Conservation (phyloP, 2,329 filamentous ascomycete genomes). For the Colletotrichum sp. region DNA sequence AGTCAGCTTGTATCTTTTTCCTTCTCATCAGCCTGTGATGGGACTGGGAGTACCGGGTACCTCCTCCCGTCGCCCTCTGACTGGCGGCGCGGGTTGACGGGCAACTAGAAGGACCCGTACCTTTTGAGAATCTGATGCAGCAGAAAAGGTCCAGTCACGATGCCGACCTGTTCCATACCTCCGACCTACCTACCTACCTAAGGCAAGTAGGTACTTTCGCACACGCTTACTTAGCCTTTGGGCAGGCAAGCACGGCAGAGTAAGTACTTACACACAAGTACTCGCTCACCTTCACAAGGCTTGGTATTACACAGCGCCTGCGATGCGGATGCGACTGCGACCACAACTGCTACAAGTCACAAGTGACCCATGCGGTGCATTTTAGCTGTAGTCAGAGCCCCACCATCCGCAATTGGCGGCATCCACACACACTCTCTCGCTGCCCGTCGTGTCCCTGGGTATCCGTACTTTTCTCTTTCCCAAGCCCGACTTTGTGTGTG, state of each 20-base stretch:
- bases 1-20: slow-evolving; percentile 8
- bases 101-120: background rate
- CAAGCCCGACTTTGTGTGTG: slow-evolving; percentile 10
- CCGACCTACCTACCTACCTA: background rate
- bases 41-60: background rate
- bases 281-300: background rate
- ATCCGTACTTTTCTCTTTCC: slow-evolving; percentile 18
- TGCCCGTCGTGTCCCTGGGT: slow-evolving; percentile 2
- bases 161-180: background rate
- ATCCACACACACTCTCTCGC: slow-evolving; percentile 7
- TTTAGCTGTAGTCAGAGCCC: slow-evolving; percentile 4
- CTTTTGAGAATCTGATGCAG: background rate
- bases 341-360: background rate
- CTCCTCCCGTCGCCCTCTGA: background rate
- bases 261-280: background rate
- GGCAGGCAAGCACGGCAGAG: background rate
- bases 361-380: background rate
- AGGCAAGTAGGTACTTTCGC: background rate
- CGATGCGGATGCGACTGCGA: background rate
- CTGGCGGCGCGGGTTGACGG: background rate
- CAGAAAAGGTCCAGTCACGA: background rate
- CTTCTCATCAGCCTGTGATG: background rate
- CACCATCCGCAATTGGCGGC: slow-evolving; percentile 23
- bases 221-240: background rate
- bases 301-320: background rate